These are phyloP conservation scores for Leucocoprinus sp. DNA, from an alignment of 768 basidiomycete genomes.

Conservation along the genomic window DNA sequence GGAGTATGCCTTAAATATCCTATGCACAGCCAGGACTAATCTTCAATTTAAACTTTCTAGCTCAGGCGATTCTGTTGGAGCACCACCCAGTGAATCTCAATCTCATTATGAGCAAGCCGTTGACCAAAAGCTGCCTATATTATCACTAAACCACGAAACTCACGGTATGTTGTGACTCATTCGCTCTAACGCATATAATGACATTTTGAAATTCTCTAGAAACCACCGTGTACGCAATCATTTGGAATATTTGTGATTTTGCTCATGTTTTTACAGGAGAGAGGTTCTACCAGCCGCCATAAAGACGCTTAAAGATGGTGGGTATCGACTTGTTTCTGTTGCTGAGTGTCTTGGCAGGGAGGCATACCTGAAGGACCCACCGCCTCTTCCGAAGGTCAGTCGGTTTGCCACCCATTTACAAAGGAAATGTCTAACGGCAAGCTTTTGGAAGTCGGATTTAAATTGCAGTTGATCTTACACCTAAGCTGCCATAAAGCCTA, in stretches of 20 bases:
- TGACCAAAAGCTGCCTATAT: slow-evolving; percentile 19
- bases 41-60: slow-evolving; percentile 13
- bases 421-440: too few species aligned
- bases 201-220: slow-evolving; percentile 7
- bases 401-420: too few species aligned
- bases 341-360: slow-evolving; percentile 11
- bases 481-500: too few species aligned
- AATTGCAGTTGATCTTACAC: slow-evolving; percentile 3
- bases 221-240: slow-evolving; percentile 6
- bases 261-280: not conserved
- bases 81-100: slow-evolving; percentile 21
- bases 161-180: slow-evolving; percentile 16
- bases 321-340: slow-evolving; percentile 12
- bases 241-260: not conserved
- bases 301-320: slow-evolving; percentile 20
- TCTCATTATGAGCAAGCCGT: slow-evolving; percentile 20
- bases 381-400: slow-evolving; percentile 5
- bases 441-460: not conserved
- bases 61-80: slow-evolving; percentile 28
- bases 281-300: slow-evolving; percentile 31
- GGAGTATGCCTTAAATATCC: slow-evolving; percentile 19
- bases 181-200: not conserved
- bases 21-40: not conserved
- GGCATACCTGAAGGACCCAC: slow-evolving; percentile 9
- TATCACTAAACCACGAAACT: slow-evolving; percentile 30